Base-by-base conservation (phyloP, 23 red algal species). In the Chondrus crispus region DNA sequence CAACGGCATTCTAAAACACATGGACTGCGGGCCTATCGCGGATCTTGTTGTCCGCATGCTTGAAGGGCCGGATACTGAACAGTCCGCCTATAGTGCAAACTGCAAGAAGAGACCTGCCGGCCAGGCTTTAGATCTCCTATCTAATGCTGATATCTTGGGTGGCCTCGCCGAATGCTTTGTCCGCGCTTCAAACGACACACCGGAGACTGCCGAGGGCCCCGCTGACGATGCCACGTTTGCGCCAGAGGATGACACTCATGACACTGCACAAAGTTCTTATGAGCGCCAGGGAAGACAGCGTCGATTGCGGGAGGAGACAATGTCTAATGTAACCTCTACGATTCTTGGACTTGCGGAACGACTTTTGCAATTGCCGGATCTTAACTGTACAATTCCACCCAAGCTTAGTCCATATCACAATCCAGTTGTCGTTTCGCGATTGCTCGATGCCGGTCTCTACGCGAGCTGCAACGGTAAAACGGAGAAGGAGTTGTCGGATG, bases 231-330 rank as follows among this genome's bases (percentile, higher is more conserved):
- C 26, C n/a, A 26, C 26, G 8, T 57, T 22, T 14, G 52, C 52
- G 22, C 7, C 37, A 44, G 71, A 22, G 32, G 71, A 77, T 40
- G 38, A 52, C 32, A 9, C 22, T 26, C 28, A 76, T 41, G 71
- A 76, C 43, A 38, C 71, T 36, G n/a, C n/a, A n/a, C n/a, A n/a
- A n/a, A n/a, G n/a, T n/a, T n/a, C n/a, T n/a, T n/a, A n/a, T n/a
- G 58, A 86, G 1, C 44, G 54, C 22, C 35, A 54, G 22, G 89
- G 49, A 9, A 66, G 53, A n/a, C 76, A 63, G 42, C 46, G 92
- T 64, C 92, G 92, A 19, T 49, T 94, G 83, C 80, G 92, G 30
- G 92, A 94, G 75, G 92, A 94, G 40, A 88, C 92, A 42, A 87
- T 94, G 73, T 72, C 73, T 12, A 86, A 94, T 48, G 82, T 87